Conservation (phyloP, 1,284 basidiomycete genomes). For the Boletus calvinii region DNA sequence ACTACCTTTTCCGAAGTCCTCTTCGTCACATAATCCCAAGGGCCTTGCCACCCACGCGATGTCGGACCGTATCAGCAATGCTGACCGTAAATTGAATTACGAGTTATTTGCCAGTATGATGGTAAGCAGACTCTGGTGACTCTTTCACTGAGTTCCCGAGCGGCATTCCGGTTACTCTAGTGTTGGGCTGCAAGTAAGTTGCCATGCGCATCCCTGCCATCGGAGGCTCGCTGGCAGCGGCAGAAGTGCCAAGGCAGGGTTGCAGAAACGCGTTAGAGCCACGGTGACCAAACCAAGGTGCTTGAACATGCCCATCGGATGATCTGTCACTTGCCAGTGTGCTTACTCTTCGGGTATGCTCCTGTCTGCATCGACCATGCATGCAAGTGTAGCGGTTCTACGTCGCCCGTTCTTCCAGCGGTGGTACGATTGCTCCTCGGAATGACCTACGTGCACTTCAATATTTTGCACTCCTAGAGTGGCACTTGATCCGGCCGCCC, state of each 20-base stretch:
- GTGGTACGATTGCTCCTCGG: not conserved
- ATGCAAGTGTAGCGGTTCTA: too few species aligned
- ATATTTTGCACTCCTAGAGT: not conserved
- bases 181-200: not conserved
- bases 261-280: not conserved
- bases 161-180: not conserved
- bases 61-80: not conserved
- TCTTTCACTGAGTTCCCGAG: not conserved
- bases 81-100: not conserved
- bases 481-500: constrained; percentile 21
- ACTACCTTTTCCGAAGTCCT: not conserved
- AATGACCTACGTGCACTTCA: not conserved
- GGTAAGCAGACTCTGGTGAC: not conserved
- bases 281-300: constrained; percentile 2
- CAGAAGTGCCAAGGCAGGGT: not conserved
- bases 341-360: too few species aligned
- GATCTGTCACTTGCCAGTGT: not conserved
- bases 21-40: not conserved
- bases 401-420: not conserved
- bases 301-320: not conserved
- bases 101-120: too few species aligned
- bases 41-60: not conserved
- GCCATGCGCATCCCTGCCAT: not conserved
- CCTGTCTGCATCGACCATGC: not conserved
- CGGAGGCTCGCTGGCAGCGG: not conserved